A percentile compares a stretch with the other conserved stretches of the same genome.
These are phyloP conservation scores for Pythium folliculosum DNA, from an alignment of 352 stramenopile species.

Conservation along the genomic window DNA sequence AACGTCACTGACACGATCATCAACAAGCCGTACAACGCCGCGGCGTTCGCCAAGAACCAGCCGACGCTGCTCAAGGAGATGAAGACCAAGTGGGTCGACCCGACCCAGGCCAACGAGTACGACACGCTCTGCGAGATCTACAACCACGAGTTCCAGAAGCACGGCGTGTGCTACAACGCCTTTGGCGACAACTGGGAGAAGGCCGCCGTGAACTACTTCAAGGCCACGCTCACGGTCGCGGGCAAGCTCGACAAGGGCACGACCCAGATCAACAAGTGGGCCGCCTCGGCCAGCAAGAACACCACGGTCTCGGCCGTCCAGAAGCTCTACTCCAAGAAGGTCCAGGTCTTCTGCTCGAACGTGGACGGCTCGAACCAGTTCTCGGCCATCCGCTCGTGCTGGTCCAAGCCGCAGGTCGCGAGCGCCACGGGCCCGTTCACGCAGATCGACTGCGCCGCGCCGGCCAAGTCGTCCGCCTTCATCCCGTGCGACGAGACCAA, in stretches of 20 bases:
- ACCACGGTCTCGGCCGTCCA: slow-evolving; percentile 26
- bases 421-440: slow-evolving; percentile 41
- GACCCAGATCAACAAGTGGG: slow-evolving; percentile 57
- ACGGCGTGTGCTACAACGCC: slow-evolving; percentile 74
- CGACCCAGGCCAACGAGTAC: slow-evolving; percentile 50
- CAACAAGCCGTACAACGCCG: slow-evolving; percentile 66
- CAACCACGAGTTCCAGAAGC: slow-evolving; percentile 86
- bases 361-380: slow-evolving; percentile 64
- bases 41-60: slow-evolving; percentile 48
- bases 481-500: slow-evolving; percentile 42
- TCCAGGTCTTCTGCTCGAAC: slow-evolving; percentile 70
- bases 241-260: slow-evolving; percentile 38
- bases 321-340: slow-evolving; percentile 55
- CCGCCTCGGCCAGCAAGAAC: slow-evolving; percentile 16
- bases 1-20: slow-evolving; percentile 57
- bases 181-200: slow-evolving; percentile 49
- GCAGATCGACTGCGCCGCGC: slow-evolving; percentile 51
- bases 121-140: slow-evolving; percentile 79
- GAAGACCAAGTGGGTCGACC: slow-evolving; percentile 65
- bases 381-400: slow-evolving; percentile 67
- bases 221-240: slow-evolving; percentile 55
- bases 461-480: slow-evolving; percentile 44
- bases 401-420: slow-evolving; percentile 32
- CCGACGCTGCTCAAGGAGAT: slow-evolving; percentile 52
- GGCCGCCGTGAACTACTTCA: slow-evolving; percentile 65